Base-by-base conservation (phyloP, 805 yeast species). In the Metschnikowia corniflorae region DNA sequence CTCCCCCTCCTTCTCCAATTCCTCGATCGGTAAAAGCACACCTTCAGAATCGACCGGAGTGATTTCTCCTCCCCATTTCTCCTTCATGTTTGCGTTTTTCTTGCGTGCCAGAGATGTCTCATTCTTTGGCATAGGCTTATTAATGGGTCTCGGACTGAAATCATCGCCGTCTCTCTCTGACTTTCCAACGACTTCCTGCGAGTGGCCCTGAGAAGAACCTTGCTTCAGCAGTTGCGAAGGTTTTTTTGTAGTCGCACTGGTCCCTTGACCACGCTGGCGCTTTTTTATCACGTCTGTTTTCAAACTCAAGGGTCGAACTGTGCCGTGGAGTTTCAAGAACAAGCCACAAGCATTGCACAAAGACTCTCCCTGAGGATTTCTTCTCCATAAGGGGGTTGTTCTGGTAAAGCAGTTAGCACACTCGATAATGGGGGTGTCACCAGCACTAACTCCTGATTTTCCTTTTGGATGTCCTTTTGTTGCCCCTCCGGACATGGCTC, bases 321-420 rank as follows among this genome's bases (percentile, higher is more conserved):
- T 91, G n/a, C 97, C 97, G 54, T 91, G 97, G 16, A 91, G 68
- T 60, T 91, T 91, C 33, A 47, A 42, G n/a, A 47, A 49, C 18
- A 49, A 38, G 6, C 53, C 53, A 35, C 53, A 48, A 15, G 98
- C 97, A 60, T 91, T 91, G 64, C 97, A 91, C 41, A 91, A 66
- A 0, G 96, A 94, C 53, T 86, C 82, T 2, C 97, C 97, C 41
- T 85, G 86, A 0, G 95, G 88, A 51, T 87, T 86, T 33, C 97
- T 71, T 50, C 98, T 70, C 98, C 98, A 91, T 13, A 91, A 61
- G 1, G 98, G 98, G 0, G 98, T 91, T 13, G 94, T 88, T 45
- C 75, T 78, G 0, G 98, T 91, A 53, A 83, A 81, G 61, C 98
- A 91, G 61, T 91, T 91, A 13, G 91, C 80, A 61, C 97, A 91